Percentiles rank a stretch among this genome's conserved stretches.
Evolutionary conservation across 2,329 filamentous ascomycete species (phyloP).

Genomic region (Cercospora nicotianae): DNA sequence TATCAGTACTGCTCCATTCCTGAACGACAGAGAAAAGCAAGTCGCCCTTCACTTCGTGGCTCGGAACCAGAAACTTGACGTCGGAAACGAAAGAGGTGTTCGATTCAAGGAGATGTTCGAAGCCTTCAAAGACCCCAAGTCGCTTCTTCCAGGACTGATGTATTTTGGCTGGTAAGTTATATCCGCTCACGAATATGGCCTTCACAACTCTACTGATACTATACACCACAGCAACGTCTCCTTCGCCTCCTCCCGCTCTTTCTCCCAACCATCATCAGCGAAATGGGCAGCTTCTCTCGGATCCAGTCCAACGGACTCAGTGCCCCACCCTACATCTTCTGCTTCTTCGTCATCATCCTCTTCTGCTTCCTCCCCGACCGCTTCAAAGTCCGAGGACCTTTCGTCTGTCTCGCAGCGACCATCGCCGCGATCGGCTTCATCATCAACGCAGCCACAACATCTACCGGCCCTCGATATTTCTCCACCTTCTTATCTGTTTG

Average conservation of each 20-base stretch:
- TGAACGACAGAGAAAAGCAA: conserved; percentile 45
- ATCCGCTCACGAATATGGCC: neutral
- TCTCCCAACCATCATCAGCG: conserved; percentile 64
- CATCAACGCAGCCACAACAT: conserved; percentile 41
- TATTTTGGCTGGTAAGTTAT: conserved; percentile 28
- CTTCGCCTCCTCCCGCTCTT: conserved; percentile 56
- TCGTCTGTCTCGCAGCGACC: conserved; percentile 40
- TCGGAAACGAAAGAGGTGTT: conserved; percentile 25
- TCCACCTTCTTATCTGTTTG: conserved; percentile 44
- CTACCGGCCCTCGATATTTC: conserved; percentile 40
- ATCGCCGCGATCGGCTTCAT: conserved; percentile 45
- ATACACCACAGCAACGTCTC: conserved; percentile 55
- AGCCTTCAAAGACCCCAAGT: conserved; percentile 29
- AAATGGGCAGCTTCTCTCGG: conserved; percentile 57
- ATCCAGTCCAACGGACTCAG: conserved; percentile 43
- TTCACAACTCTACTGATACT: neutral
- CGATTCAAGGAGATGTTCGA: conserved; percentile 23
- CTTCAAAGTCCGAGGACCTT: conserved; percentile 43
- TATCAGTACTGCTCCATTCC: conserved; percentile 47
- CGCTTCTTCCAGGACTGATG: conserved; percentile 23
- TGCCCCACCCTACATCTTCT: conserved; percentile 45
- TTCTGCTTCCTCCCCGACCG: conserved; percentile 42
- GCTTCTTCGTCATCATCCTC: conserved; percentile 43
- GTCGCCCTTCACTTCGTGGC: conserved; percentile 39
- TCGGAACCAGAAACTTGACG: conserved; percentile 23